Evolutionary conservation across 164 flowering plant species (phyloP), one percentile per base, ranked within the genome.

Genomic region (Liriodendron chinense): DNA sequence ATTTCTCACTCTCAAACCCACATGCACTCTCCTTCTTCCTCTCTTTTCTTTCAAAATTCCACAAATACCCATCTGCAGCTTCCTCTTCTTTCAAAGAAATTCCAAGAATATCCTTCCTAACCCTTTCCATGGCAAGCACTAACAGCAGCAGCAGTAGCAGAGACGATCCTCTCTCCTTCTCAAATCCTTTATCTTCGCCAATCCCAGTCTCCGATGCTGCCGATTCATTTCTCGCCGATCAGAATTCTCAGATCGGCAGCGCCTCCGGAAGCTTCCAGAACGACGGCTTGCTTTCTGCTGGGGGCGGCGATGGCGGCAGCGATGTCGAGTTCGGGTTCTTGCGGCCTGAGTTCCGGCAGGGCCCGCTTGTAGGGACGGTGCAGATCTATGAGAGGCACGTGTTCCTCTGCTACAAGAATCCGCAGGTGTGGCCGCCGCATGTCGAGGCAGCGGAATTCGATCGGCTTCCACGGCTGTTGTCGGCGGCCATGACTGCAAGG

Each of bases 381-480:
- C 85, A 89, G 76, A 78, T 80, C 72, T 93, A 93, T 76, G 81
- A 89, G 64, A 89, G 98, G 20, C 98, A 94, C 71, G 91, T 94
- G 53, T 94, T 94, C 73, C 86, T 94, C 18, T 93, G 97, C 79
- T 94, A 94, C 81, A 95, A 93, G 85, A 87, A 90, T 70, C 98
- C 98, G 28, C 79, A 79, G 76, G 94, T 87, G 14, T 95, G 97
- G 98, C 98, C 98, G 0, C 86, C 94, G 0, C 84, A 89, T 23
- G 89, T 95, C 48, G 92, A 90, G 81, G 94, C 97, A 7, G 93
- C 97, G 2, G 98, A 93, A 84, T 93, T 92, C 72, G 98, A 95
- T 90, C 97, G 97, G 13, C 74, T 95, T 69, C 98, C 97, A 1
- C 83, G 98, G 84, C 83, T 93, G 61, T 87, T 94, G 2, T 86